Evolutionary conservation across 257 asterid species (phyloP), one percentile per base, ranked within the genome.

Genomic region (Jacaranda mimosifolia): DNA sequence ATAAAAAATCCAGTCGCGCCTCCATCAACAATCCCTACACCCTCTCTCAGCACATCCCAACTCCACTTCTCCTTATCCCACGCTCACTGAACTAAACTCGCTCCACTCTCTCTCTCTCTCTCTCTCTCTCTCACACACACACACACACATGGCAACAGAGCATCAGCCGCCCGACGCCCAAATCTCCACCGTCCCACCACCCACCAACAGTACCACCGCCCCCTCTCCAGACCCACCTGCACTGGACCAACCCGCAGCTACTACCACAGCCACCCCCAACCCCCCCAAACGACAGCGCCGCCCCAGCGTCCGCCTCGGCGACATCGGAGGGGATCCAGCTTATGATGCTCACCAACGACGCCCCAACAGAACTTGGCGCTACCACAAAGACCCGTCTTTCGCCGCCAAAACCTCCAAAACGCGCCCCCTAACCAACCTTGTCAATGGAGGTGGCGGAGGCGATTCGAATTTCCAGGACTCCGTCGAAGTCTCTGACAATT

Each of bases 281-380:
- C 95, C 91, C 36, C 88, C 99, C 17, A 95, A 95, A 72, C 90
- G 99, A 9, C 99, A 93, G 87, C 97, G 99, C 81, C 96, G 99
- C 19, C 99, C 99, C 70, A 95, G 98, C 83, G 98, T 95, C 77
- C 91, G 99, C 52, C 85, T 95, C 55, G 99, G 99, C 32, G 99
- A 95, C 89, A 95, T 95, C 89, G 99, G 99, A 15, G 94, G 87
- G 39, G 92, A 90, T 74, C 90, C 91, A 4, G 82, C 94, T 15
- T 90, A 79, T 74, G 99, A 94, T 36, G 72, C 88, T 19, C 91
- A 80, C 72, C 79, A 75, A n/a, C 85, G 96, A 3, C 94, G 93
- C 52, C 85, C 87, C 76, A 89, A 73, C 73, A 91, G 86, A 69
- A 58, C 90, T 1, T 89, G 97, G 97, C 90, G 94, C 26, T 91